phyloP scores from a whole-genome alignment of 2,329 filamentous ascomycete species.

The Metarhizium humberi region DNA sequence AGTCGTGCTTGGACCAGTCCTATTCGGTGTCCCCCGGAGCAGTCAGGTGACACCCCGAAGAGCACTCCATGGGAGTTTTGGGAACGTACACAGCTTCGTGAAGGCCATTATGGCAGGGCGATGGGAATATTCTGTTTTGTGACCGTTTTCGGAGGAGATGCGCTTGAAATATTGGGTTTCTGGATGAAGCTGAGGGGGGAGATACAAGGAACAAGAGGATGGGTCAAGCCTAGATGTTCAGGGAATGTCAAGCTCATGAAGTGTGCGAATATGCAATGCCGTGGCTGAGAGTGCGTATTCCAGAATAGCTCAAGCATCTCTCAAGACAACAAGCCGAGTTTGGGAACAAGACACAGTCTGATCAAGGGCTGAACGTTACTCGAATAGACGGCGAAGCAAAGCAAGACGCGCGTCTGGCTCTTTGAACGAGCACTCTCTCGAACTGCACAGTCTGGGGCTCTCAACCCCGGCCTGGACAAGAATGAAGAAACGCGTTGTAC shows the following conservation, averaged over 20 bases:
- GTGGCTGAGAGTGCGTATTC: background rate
- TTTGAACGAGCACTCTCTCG: background rate
- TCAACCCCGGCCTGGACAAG: background rate
- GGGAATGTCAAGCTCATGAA: background rate
- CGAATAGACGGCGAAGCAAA: background rate
- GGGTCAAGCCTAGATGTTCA: background rate
- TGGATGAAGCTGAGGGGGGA: background rate
- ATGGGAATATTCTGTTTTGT: background rate
- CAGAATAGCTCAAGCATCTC: background rate
- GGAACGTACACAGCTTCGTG: background rate
- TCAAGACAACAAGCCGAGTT: background rate
- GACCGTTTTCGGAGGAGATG: background rate
- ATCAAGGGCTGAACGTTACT: background rate
- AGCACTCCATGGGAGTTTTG: background rate
- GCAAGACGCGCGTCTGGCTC: background rate
- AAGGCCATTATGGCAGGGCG: background rate
- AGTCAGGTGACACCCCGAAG: constrained; percentile 14
- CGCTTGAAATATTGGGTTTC: background rate
- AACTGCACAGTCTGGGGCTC: background rate
- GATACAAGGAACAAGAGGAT: background rate
- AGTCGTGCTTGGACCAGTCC: constrained; percentile 1
- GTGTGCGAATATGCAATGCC: background rate
- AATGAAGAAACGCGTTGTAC: background rate
- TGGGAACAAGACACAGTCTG: background rate
- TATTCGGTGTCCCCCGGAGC: background rate